These are phyloP conservation scores for Solanum gandarillasii DNA, from an alignment of 257 asterid genomes.

Conservation along the genomic window DNA sequence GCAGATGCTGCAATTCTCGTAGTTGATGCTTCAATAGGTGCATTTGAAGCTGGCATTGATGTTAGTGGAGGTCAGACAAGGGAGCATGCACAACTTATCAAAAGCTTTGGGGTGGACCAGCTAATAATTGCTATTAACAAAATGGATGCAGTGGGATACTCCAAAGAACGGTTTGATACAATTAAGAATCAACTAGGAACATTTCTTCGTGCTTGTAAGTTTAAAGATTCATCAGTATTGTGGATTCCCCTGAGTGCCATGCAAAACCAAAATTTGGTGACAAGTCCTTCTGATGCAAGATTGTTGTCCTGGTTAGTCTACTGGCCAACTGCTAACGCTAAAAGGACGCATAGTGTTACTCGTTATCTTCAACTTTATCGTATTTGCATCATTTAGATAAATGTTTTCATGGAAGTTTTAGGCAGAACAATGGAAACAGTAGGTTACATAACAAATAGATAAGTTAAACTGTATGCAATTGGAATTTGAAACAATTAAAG, in stretches of 20 bases:
- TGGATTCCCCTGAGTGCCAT: slow-evolving; percentile 93
- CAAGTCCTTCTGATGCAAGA: slow-evolving; percentile 36
- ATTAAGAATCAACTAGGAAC: slow-evolving; percentile 67
- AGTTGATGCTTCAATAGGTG: slow-evolving; percentile 79
- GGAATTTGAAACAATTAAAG: neutral
- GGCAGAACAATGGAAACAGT: neutral
- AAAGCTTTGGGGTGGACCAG: slow-evolving; percentile 95
- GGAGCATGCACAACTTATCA: slow-evolving; percentile 85
- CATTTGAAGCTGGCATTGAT: slow-evolving; percentile 92
- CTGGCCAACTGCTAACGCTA: neutral
- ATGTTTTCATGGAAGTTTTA: neutral
- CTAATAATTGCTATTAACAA: slow-evolving; percentile 76
- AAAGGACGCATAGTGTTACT: neutral
- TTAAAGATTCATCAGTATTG: slow-evolving; percentile 56
- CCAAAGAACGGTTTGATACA: slow-evolving; percentile 64
- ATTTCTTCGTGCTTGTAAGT: slow-evolving; percentile 70
- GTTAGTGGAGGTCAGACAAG: slow-evolving; percentile 77
- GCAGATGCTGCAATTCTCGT: slow-evolving; percentile 98
- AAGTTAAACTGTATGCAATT: neutral
- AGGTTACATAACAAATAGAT: neutral
- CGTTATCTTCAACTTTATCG: neutral
- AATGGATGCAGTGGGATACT: slow-evolving; percentile 85
- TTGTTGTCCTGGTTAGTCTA: slow-evolving; percentile 60
- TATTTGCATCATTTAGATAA: neutral
- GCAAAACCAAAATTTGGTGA: slow-evolving; percentile 80